Evolutionary conservation across 352 stramenopile species (phyloP), one percentile per base, ranked within the genome.

Genomic region (Phytophthora constricta): DNA sequence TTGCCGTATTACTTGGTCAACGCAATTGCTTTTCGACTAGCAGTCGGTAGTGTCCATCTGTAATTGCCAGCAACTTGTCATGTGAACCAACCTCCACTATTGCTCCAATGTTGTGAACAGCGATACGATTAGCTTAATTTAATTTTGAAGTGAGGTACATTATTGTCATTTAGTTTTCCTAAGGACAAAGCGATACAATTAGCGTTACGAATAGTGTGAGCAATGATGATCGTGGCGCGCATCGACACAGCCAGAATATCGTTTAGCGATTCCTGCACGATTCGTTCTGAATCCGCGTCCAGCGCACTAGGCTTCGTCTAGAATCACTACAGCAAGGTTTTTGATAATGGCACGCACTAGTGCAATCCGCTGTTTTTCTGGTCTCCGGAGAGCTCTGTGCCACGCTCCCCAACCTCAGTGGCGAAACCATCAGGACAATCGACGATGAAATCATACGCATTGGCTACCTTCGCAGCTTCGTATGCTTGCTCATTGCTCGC

Each of bases 321-420:
- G 51, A 8, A 98, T 51, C 19, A 98, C 75, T 20, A 98, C 77
- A 2, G 74, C 56, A 5, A 90, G 92, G 49, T 97, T 90, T 42
- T 89, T 87, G 41, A 98, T 62, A 33, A 98, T 72, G 0, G 92
- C 94, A 42, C 96, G 80, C 10, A 93, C 93, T 59, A 98, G 98
- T 16, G 89, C 90, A 65, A 98, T 90, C 17, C 95, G 76, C 66
- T 99, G 96, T 58, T 97, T n/a, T n/a, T 98, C 81, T 98, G 96
- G 10, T 94, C 96, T 25, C 94, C 94, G 14, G 68, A 90, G 1
- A 98, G 69, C 65, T 93, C 79, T 14, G 93, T 78, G 19, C 92
- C 93, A 10, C 87, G 65, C 57, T 98, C 90, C 19, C 93, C 93
- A 26, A 97, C 88, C 43, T 90, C 59, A 7, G 95, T 98, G 52